Base-by-base conservation (phyloP, 352 stramenopile genomes). In the Hyaloperonospora brassicae region DNA sequence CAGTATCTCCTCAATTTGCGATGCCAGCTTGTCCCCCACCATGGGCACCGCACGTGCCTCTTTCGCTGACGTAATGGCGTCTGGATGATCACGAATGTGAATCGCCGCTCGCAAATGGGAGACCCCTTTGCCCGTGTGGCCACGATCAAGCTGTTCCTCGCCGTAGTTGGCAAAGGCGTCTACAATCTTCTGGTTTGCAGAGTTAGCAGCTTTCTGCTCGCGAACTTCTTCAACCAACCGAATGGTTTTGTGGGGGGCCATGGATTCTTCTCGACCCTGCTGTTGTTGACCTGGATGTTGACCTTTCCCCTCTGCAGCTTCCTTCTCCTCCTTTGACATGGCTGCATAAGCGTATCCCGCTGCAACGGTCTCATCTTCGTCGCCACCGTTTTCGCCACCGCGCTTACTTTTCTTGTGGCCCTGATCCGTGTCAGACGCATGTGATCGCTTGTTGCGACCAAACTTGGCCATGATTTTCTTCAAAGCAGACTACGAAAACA, bases 111-210 rank as follows among this genome's bases (percentile, higher is more conserved):
- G 78, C 50, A 91, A 52, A 51, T 88, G 78, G 2, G 76, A 76
- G 11, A 85, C 70, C 9, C 77, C 80, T 51, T 91, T 89, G 52
- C 80, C 80, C 5, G 80, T 89, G 60, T 91, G 80, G 1, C 80
- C 80, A 5, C 50, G 65, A 27, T 79, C 59, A 0, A 87, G 57
- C 42, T 91, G 78, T 2, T 70, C 43, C 50, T 79, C 70, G 12
- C 75, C 80, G 35, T 89, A 91, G 14, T 73, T 66, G 1, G 72
- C 56, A 48, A 91, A 89, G 6, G 73, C 80, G 52, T 91, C 72
- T 27, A 89, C 78, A 14, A 91, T 73, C 58, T 86, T 84, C 39
- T 91, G 80, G 59, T 91, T 91, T 1, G 67, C 70, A 2, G 61
- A 12, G 13, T 76, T 73, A 3, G 34, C 46, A 1, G 75, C 78